Base-by-base conservation (phyloP, 352 stramenopile species). In the Pythium brachiatum region DNA sequence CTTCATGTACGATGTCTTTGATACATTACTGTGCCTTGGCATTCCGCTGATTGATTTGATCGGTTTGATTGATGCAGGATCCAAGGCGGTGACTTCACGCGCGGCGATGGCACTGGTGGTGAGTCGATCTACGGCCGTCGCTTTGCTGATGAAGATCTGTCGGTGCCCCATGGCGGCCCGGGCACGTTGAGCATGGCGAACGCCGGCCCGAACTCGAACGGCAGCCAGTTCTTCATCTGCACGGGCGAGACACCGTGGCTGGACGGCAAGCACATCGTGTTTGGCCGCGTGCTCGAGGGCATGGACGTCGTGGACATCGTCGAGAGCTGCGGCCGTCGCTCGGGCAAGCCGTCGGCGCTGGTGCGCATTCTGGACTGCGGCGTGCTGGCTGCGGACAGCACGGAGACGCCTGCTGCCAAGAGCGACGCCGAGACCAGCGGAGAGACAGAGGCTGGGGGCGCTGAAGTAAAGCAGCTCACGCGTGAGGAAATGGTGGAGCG, bases 191-290 rank as follows among this genome's bases (percentile, higher is more conserved):
- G 81, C 60, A 97, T 97, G 89, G 89, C 89, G 8, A 97, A 97
- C 64, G 83, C 83, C 43, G 88, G 88, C 8, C 79, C 88, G 11
- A 85, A 96, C 76, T 91, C 89, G 47, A 98, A 98, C 70, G 93
- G 94, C 62, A 96, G 79, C 56, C 94, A 98, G 75, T 98, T 99
- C 74, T 98, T 99, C 71, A 98, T 99, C 53, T 97, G 92, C 18
- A 98, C 97, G 44, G 80, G 79, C 36, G 86, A 97, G 64, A 99
- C 95, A 27, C 86, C 93, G 34, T 99, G 95, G 94, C 81, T 99
- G 32, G 94, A 99, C 64, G 95, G 94, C 53, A 97, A 97, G 74
- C 97, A 99, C 83, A 82, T 97, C 26, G 97, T 99, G 0, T 98
- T 99, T 77, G 96, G 96, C 29, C 76, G 78, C 51, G 90, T 96